Percentiles rank a stretch among this genome's conserved stretches.
Evolutionary conservation across 129 eudicot genomes (phyloP).

Genomic region (Flaveria linearis): DNA sequence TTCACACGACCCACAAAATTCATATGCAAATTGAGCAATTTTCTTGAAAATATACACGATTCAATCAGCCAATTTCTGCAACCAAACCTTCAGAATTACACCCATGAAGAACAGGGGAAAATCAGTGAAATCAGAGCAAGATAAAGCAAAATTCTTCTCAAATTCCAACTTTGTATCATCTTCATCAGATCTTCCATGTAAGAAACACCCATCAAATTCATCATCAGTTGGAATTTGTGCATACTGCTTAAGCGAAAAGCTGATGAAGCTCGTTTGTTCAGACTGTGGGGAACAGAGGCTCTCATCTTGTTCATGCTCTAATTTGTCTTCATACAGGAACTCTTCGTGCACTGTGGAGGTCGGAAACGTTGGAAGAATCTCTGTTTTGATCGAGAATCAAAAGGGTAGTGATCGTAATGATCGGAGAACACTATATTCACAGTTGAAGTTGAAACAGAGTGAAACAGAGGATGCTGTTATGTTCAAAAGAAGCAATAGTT

Average conservation of each 20-base stretch:
- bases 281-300: conserved; percentile 86
- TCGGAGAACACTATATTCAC: conserved; percentile 1
- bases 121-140: conserved; percentile 40
- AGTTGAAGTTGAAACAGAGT: conserved; percentile 27
- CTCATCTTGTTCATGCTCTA: conserved; percentile 76
- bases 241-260: conserved; percentile 62
- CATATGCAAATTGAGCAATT: conserved; percentile 1
- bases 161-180: conserved; percentile 44
- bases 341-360: conserved; percentile 57
- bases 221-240: conserved; percentile 72
- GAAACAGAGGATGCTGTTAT: conserved; percentile 42
- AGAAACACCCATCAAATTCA: conserved; percentile 65
- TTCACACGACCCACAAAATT: background rate
- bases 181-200: conserved; percentile 56
- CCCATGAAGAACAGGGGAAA: conserved; percentile 72
- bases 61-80: conserved; percentile 4
- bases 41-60: conserved; percentile 2
- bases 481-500: conserved; percentile 76
- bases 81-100: conserved; percentile 12
- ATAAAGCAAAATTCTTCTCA: conserved; percentile 6
- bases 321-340: conserved; percentile 53
- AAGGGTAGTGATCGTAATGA: conserved; percentile 29
- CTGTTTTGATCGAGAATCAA: conserved; percentile 76
- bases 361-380: conserved; percentile 72
- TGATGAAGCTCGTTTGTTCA: conserved; percentile 64